Evolutionary conservation across 2,329 filamentous ascomycete species (phyloP).

Genomic region (Diplodia intermedia): DNA sequence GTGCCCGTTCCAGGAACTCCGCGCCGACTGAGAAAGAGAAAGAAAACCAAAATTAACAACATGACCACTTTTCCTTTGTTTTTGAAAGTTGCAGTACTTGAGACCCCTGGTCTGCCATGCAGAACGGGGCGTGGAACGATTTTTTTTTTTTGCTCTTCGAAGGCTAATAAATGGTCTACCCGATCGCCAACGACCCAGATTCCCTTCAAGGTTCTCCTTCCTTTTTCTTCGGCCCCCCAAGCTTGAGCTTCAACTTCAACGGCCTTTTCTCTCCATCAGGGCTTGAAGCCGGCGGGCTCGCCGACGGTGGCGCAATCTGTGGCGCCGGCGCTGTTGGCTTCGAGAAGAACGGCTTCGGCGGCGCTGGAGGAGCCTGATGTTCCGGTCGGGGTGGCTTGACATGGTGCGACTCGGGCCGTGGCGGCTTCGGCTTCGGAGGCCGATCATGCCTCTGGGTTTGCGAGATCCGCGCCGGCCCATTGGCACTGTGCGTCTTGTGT

Average conservation of each 20-base stretch:
- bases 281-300: slow-evolving; percentile 16
- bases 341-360: slow-evolving; percentile 1
- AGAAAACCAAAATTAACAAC: background rate
- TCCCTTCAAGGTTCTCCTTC: slow-evolving; percentile 7
- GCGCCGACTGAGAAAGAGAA: slow-evolving; percentile 1
- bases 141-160: background rate
- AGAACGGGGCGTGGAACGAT: background rate
- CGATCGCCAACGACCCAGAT: background rate
- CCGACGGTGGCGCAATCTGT: slow-evolving; percentile 19
- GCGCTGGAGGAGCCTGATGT: background rate
- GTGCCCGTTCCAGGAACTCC: slow-evolving; percentile 27
- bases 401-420: slow-evolving; percentile 5
- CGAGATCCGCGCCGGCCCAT: slow-evolving; percentile 5
- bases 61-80: slow-evolving; percentile 19
- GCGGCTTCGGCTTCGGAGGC: slow-evolving; percentile 19
- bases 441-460: slow-evolving; percentile 11
- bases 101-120: background rate
- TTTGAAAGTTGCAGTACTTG: background rate
- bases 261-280: slow-evolving; percentile 20
- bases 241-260: slow-evolving; percentile 30
- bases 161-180: background rate
- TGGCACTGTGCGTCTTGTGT: background rate
- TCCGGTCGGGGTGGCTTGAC: background rate
- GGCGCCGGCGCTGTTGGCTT: slow-evolving; percentile 16
- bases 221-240: slow-evolving; percentile 24